Conservation (phyloP, 2,329 filamentous ascomycete genomes). For the Incumbomyces delicatus region DNA sequence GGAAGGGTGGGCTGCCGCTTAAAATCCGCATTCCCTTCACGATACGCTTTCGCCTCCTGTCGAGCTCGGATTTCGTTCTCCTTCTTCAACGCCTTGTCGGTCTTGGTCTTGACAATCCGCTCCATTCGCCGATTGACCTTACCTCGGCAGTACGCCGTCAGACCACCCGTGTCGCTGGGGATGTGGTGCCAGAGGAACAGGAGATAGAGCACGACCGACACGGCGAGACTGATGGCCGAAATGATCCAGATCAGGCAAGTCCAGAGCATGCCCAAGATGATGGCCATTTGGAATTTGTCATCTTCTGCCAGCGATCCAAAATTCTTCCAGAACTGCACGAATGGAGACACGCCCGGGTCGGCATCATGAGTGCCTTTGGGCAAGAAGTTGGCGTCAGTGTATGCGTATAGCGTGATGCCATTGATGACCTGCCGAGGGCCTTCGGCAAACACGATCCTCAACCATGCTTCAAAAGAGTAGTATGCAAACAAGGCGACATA, state of each 20-base stretch:
- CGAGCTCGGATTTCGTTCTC: constrained; percentile 49
- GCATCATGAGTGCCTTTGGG: constrained; percentile 45
- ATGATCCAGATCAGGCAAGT: constrained; percentile 84
- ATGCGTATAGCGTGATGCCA: constrained; percentile 74
- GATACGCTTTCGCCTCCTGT: constrained; percentile 40
- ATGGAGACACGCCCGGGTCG: constrained; percentile 49
- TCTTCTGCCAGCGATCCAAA: constrained; percentile 61
- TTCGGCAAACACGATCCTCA: constrained; percentile 81
- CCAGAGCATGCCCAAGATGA: constrained; percentile 85
- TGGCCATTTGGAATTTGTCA: constrained; percentile 68
- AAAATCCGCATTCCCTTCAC: constrained; percentile 19
- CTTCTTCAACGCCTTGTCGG: constrained; percentile 78
- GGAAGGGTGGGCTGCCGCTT: constrained; percentile 51
- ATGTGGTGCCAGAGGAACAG: constrained; percentile 92
- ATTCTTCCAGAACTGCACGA: constrained; percentile 75
- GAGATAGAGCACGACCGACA: constrained; percentile 69
- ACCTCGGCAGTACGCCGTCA: constrained; percentile 77
- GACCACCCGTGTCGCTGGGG: constrained; percentile 65
- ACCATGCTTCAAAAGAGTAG: constrained; percentile 73
- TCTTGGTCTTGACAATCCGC: constrained; percentile 73
- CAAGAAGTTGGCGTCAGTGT: constrained; percentile 67
- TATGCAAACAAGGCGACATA: constrained; percentile 88
- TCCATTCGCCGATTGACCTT: constrained; percentile 83
- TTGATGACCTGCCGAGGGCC: constrained; percentile 89
- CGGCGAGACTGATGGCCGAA: constrained; percentile 60